phyloP scores from a whole-genome alignment of 768 basidiomycete species.

The Tylopilus plumbeoviolaceoides region DNA sequence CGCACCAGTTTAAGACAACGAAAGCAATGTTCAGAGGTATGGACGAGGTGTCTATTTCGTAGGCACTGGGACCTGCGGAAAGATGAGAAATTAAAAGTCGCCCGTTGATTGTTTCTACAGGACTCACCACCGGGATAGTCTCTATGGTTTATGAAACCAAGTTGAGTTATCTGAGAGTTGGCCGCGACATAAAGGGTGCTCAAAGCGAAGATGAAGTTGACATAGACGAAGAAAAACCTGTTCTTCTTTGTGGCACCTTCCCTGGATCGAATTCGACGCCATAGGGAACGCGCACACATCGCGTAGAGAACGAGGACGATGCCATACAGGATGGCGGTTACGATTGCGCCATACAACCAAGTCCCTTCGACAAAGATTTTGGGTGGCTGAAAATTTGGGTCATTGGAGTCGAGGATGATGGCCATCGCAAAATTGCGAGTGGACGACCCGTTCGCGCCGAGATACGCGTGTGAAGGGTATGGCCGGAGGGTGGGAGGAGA shows the following conservation, averaged over 20 bases:
- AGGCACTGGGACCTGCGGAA: slow-evolving; percentile 22
- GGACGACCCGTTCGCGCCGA: neutral
- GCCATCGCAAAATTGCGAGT: slow-evolving; percentile 13
- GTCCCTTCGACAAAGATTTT: slow-evolving; percentile 24
- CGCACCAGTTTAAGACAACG: slow-evolving; percentile 30
- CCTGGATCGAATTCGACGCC: slow-evolving; percentile 17
- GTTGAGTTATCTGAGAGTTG: slow-evolving; percentile 26
- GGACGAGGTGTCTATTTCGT: slow-evolving; percentile 24
- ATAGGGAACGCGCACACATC: slow-evolving; percentile 28
- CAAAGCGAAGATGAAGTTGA: slow-evolving; percentile 26
- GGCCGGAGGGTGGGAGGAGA: neutral
- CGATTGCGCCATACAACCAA: slow-evolving; percentile 30
- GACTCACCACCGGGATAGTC: slow-evolving; percentile 30
- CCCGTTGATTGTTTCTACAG: neutral
- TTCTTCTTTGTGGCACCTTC: slow-evolving; percentile 13
- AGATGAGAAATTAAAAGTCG: no score
- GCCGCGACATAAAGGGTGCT: slow-evolving; percentile 26
- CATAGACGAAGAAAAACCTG: slow-evolving; percentile 28
- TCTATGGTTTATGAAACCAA: slow-evolving; percentile 30
- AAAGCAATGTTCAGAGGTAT: slow-evolving; percentile 27
- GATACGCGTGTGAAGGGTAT: neutral
- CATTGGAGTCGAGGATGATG: neutral
- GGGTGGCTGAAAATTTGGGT: slow-evolving; percentile 9
- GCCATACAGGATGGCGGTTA: slow-evolving; percentile 27
- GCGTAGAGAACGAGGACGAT: slow-evolving; percentile 22